A percentile compares a stretch with the other conserved stretches of the same genome.
Conservation (phyloP, 495 filamentous ascomycete genomes). For the Talaromyces proteolyticus region DNA sequence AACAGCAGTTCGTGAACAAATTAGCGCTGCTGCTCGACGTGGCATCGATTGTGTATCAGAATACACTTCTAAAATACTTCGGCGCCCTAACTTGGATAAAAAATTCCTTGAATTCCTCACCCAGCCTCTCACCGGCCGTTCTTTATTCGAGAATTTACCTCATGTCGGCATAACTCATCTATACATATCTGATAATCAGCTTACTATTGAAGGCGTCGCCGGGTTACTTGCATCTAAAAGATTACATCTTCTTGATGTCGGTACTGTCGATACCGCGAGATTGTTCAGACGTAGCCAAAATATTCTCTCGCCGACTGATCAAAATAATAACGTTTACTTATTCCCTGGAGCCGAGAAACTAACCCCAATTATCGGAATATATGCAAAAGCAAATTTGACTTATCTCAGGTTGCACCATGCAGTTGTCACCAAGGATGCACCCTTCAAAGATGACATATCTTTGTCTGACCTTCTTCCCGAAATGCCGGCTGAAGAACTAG, state of each 20-base stretch:
- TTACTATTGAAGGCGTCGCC: conserved; percentile 52
- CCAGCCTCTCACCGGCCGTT: conserved; percentile 38
- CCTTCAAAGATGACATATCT: conserved; percentile 20
- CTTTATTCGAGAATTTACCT: conserved; percentile 48
- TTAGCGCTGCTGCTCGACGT: conserved; percentile 6
- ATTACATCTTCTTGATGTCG: conserved; percentile 49
- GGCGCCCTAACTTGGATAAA: conserved; percentile 40
- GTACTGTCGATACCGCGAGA: conserved; percentile 33
- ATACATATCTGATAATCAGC: conserved; percentile 51
- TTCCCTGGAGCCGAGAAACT: conserved; percentile 50
- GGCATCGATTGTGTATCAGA: conserved; percentile 15
- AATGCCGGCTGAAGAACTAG: conserved; percentile 20
- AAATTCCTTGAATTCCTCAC: conserved; percentile 43
- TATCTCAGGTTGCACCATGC: conserved; percentile 54
- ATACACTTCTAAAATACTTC: conserved; percentile 18
- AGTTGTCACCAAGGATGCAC: conserved; percentile 44
- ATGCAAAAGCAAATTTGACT: conserved; percentile 40
- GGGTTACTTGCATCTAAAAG: conserved; percentile 43
- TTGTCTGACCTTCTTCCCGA: conserved; percentile 25
- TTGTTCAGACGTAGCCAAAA: conserved; percentile 13
- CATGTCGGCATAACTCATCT: conserved; percentile 53
- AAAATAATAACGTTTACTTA: conserved; percentile 12
- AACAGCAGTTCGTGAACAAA: neutral
- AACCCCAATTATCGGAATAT: conserved; percentile 40
- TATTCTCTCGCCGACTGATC: conserved; percentile 11